Conservation (phyloP, 306 rosid species). For the Castanea mollissima region DNA sequence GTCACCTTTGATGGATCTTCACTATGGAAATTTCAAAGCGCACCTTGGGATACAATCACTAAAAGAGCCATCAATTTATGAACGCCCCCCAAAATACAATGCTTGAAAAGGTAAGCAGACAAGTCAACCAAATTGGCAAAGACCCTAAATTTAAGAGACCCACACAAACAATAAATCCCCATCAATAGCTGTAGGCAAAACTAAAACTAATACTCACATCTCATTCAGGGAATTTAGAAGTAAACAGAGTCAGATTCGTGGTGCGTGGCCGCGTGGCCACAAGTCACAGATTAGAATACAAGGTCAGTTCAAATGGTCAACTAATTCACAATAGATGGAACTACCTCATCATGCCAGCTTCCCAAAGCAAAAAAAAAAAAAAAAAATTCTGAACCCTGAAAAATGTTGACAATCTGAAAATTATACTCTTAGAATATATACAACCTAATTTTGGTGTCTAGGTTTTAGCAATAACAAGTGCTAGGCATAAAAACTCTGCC, state of each 20-base stretch:
- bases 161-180: no score
- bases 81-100: neutral
- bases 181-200: no score
- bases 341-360: neutral
- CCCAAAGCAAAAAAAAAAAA: no score
- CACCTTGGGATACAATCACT: neutral
- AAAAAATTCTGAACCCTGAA: no score
- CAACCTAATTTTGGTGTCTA: neutral
- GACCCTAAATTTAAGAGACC: neutral
- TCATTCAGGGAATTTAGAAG: neutral
- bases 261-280: no score
- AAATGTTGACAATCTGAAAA: neutral
- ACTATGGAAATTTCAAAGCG: neutral
- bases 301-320: neutral
- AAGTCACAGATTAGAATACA: neutral
- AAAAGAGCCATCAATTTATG: neutral
- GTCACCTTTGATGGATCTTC: neutral
- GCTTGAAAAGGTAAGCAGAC: neutral
- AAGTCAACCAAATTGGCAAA: conserved; percentile 17
- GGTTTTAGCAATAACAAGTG: neutral
- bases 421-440: neutral
- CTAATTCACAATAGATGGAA: neutral
- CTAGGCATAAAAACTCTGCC: no score
- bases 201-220: no score
- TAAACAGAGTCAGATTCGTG: neutral